Evolutionary conservation across 1,284 basidiomycete species (phyloP), one percentile per base, ranked within the genome.

Genomic region (Anthracocystis panici-leucophaei): DNA sequence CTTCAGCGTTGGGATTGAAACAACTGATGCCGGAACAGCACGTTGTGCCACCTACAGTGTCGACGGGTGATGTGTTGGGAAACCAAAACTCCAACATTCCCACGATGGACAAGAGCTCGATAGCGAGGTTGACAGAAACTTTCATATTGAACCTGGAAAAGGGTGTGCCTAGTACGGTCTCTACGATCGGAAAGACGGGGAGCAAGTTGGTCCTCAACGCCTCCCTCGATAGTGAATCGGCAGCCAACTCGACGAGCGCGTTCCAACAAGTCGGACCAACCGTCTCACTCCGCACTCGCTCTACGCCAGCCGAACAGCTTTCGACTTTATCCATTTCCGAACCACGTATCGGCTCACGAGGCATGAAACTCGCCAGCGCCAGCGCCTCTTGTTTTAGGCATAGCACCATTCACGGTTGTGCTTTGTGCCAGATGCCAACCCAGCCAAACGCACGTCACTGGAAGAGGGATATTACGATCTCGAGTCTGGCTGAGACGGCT

Each of bases 141-240:
- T 80, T 84, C 12, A 76, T 84, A 42, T 50, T 74, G 20, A 74
- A 78, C 27, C 67, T 84, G 6, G 82, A 84, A 63, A 57, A 66
- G 14, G 78, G 81, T 25, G 82, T 84, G 23, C 69, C 81, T 8
- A 78, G 75, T 18, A 84, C 82, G 0, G 81, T 83, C 9, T 76
- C 70, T 35, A 83, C 82, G 2, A 77, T 84, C 40, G 75, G 70
- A 4, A 72, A 73, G 40, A 83, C 81, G 16, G 79, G 77, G 3
- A 63, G 64, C 54, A 84, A 84, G 70, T 75, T 84, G n/a, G 78
- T 83, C 0, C 69, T 81, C 52, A 63, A 67, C 56, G 41, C 58
- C 29, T 16, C 41, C 10, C n/a, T 40, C 5, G 11, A 21, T 20
- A 42, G 52, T 50, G 27, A 16, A n/a, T 18, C 45, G 52, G 42